Percentiles rank a stretch among this genome's conserved stretches.
phyloP scores from a whole-genome alignment of 2,329 filamentous ascomycete species.

The Diaporthe sp. region DNA sequence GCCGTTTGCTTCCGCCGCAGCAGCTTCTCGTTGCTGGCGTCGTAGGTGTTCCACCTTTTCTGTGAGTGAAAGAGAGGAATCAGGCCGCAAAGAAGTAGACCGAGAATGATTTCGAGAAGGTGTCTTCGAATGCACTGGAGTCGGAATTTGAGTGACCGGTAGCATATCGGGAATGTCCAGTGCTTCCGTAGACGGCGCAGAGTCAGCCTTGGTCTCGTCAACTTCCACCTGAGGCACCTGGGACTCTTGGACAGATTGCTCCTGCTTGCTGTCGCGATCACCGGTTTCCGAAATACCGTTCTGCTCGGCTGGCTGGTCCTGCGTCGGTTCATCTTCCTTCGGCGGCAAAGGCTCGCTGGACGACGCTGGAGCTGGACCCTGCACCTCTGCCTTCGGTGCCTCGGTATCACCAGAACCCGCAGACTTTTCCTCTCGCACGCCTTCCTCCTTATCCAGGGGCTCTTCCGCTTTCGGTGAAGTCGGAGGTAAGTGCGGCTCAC shows the following conservation, averaged over 20 bases:
- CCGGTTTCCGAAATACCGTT: background rate
- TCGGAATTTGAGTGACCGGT: slow-evolving; percentile 17
- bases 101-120: slow-evolving; percentile 38
- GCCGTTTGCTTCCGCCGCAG: slow-evolving; percentile 47
- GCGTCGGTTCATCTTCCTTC: slow-evolving; percentile 13
- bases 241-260: background rate
- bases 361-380: background rate
- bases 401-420: slow-evolving; percentile 11
- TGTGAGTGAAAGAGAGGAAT: slow-evolving; percentile 49
- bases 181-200: background rate
- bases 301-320: slow-evolving; percentile 1
- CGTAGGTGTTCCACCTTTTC: slow-evolving; percentile 66
- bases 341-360: background rate
- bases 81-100: slow-evolving; percentile 32
- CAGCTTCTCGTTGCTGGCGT: slow-evolving; percentile 58
- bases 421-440: background rate
- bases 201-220: background rate
- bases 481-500: slow-evolving; percentile 32
- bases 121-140: slow-evolving; percentile 31
- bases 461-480: slow-evolving; percentile 40
- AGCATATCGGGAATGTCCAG: background rate
- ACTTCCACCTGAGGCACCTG: background rate
- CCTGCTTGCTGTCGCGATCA: background rate
- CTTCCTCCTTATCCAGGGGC: slow-evolving; percentile 33
- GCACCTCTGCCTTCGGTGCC: background rate